These are phyloP conservation scores for Somion occarium DNA, from an alignment of 1,284 basidiomycete genomes.

Conservation along the genomic window DNA sequence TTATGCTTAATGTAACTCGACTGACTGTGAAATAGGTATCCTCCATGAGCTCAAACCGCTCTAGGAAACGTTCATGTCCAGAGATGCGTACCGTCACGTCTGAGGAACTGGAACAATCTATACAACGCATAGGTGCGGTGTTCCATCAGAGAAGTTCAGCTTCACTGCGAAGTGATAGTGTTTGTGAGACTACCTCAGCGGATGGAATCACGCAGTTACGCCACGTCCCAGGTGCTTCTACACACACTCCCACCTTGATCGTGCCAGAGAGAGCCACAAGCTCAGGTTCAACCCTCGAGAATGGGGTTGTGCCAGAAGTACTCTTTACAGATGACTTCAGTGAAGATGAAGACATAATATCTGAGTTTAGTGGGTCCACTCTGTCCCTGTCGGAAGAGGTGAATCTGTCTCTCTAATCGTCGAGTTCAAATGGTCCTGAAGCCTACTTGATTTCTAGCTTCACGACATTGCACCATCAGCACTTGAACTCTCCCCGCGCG, in stretches of 20 bases:
- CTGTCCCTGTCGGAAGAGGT: not conserved
- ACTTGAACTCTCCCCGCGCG: not conserved
- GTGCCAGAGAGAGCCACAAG: not conserved
- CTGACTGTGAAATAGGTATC: no score
- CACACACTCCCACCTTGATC: not conserved
- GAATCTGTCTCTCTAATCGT: not conserved
- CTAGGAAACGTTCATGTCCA: no score
- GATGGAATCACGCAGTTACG: not conserved
- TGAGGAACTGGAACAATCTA: not conserved
- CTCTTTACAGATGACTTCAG: not conserved
- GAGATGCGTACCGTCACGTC: no score
- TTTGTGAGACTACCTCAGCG: no score
- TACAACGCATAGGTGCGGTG: not conserved
- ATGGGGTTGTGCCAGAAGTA: not conserved
- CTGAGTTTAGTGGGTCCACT: not conserved
- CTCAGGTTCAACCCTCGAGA: not conserved
- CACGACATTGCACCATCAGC: not conserved
- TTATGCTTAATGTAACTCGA: no score
- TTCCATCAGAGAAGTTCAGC: not conserved
- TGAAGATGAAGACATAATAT: not conserved
- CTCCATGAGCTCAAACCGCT: no score
- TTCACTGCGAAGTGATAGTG: not conserved
- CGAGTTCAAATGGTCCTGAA: no score
- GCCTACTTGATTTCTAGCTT: no score
- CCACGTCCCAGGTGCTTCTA: not conserved